These are phyloP conservation scores for Suhomyces tanzawaensis DNA, from an alignment of 805 yeast species.

Conservation along the genomic window DNA sequence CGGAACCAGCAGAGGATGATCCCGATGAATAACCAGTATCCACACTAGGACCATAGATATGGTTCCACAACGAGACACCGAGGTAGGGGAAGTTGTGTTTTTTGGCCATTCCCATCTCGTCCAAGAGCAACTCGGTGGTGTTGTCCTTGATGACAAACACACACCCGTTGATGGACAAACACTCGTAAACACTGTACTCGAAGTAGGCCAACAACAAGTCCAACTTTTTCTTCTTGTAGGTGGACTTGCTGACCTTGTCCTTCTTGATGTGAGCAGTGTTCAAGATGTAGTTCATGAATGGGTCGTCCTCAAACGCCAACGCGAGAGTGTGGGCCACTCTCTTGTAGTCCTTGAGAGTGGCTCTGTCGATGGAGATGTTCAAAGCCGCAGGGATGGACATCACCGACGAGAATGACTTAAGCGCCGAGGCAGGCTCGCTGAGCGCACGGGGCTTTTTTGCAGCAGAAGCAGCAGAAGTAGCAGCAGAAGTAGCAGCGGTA, in stretches of 20 bases:
- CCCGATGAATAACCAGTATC: conserved; percentile 11
- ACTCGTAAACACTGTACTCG: conserved; percentile 53
- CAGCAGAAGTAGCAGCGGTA: not conserved
- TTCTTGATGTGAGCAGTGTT: conserved; percentile 28
- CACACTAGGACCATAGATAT: conserved; percentile 13
- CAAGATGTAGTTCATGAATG: conserved; percentile 49
- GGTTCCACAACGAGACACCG: conserved; percentile 52
- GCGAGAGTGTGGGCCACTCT: conserved; percentile 55
- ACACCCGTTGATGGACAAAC: conserved; percentile 49
- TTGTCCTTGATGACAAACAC: conserved; percentile 49
- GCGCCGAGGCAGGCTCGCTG: conserved; percentile 5
- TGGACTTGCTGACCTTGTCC: conserved; percentile 30
- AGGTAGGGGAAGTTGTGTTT: conserved; percentile 41
- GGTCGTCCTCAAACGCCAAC: conserved; percentile 54
- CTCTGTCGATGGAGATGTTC: conserved; percentile 13
- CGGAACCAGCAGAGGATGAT: conserved; percentile 3
- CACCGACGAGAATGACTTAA: conserved; percentile 5
- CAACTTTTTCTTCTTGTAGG: conserved; percentile 32
- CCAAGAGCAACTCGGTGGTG: conserved; percentile 38
- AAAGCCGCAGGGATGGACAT: conserved; percentile 13
- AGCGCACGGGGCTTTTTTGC: conserved; percentile 2
- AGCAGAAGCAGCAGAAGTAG: not conserved
- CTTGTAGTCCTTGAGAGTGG: conserved; percentile 46
- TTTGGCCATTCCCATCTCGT: conserved; percentile 23
- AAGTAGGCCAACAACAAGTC: conserved; percentile 49